Evolutionary conservation across 1,284 basidiomycete species (phyloP).

Genomic region (Coniophora puteana): DNA sequence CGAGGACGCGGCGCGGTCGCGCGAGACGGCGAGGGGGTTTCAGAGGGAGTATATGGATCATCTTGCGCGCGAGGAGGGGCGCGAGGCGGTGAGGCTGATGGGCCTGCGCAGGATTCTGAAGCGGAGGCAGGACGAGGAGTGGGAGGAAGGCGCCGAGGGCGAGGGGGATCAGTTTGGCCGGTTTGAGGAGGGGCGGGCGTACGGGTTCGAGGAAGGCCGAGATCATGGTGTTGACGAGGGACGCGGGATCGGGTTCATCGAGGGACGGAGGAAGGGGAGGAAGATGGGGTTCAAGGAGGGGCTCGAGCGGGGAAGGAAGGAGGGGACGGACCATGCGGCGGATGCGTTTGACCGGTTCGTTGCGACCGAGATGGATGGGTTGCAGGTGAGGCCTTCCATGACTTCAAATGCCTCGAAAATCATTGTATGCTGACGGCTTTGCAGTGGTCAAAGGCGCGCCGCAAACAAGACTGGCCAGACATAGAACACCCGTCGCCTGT

Average conservation of each 20-base stretch:
- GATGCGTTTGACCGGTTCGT: conserved; percentile 54
- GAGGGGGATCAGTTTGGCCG: conserved; percentile 34
- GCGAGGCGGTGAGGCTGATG: conserved; percentile 44
- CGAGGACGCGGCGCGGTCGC: conserved; percentile 40
- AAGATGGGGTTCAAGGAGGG: conserved; percentile 41
- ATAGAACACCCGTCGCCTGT: neutral
- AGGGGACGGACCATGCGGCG: conserved; percentile 47
- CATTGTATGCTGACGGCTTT: too few relatives aligned
- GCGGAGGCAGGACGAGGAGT: too few relatives aligned
- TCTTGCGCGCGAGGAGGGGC: conserved; percentile 43
- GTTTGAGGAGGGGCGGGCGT: conserved; percentile 41
- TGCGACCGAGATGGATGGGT: conserved; percentile 37
- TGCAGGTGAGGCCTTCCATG: too few relatives aligned
- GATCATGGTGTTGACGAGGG: conserved; percentile 37
- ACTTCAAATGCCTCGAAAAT: too few relatives aligned
- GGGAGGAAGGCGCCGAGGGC: conserved; percentile 39
- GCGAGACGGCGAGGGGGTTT: conserved; percentile 42
- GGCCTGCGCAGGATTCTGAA: conserved; percentile 37
- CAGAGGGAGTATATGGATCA: conserved; percentile 44
- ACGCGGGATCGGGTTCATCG: conserved; percentile 34
- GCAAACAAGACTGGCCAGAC: too few relatives aligned
- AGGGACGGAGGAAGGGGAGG: conserved; percentile 40
- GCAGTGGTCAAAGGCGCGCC: too few relatives aligned
- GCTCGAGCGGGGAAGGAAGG: conserved; percentile 36
- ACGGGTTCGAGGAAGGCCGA: conserved; percentile 45